A percentile compares a stretch with the other conserved stretches of the same genome.
Evolutionary conservation across 441 rosid genomes (phyloP).

Genomic region (Syzygium syzygioides): DNA sequence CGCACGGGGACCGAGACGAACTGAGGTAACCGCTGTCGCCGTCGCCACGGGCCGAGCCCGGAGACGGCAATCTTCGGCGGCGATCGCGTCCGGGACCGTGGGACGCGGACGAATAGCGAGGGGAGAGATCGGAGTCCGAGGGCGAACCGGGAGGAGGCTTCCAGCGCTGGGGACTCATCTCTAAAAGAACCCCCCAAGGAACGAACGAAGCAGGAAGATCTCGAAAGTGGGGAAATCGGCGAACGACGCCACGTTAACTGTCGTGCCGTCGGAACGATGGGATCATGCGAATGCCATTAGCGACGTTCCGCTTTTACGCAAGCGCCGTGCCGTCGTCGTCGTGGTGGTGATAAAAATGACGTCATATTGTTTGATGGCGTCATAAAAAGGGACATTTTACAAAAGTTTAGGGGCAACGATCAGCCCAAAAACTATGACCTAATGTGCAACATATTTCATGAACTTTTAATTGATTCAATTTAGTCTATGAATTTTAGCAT

Average conservation of each 20-base stretch:
- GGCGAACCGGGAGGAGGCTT: not conserved
- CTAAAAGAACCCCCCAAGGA: not conserved
- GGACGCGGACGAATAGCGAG: not conserved
- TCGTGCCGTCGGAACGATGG: not conserved
- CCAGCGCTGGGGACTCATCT: not conserved
- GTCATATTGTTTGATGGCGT: not conserved
- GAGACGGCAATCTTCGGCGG: not conserved
- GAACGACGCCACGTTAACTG: not conserved
- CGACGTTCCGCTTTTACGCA: not conserved
- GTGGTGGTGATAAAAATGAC: not conserved
- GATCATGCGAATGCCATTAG: not conserved
- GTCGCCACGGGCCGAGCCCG: not conserved
- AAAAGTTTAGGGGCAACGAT: not conserved
- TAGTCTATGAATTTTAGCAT: too few species aligned
- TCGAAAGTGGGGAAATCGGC: not conserved
- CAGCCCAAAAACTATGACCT: fast-evolving
- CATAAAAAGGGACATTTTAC: not conserved
- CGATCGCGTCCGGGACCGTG: not conserved
- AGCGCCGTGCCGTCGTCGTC: not conserved
- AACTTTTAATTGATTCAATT: too few species aligned
- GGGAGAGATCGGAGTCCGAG: not conserved
- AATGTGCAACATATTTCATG: too few species aligned
- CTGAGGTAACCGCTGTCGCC: not conserved
- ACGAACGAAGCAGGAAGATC: not conserved
- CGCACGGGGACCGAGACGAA: not conserved